Percentiles rank a stretch among this genome's conserved stretches.
phyloP scores from a whole-genome alignment of 257 asterid species.

The Salvia splendens region DNA sequence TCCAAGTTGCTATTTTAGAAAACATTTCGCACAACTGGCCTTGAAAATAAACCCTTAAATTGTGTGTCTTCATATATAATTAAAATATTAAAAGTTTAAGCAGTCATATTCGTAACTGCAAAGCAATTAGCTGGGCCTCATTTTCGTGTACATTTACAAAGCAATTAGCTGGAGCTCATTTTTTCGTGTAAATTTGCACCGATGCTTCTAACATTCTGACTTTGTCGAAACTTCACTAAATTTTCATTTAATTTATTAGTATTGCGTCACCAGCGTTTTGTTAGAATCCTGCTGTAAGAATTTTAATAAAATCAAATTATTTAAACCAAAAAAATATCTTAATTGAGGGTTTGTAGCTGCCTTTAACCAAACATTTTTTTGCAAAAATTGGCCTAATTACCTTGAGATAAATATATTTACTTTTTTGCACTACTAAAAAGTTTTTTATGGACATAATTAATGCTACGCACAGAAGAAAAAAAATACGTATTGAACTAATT shows the following conservation, averaged over 20 bases:
- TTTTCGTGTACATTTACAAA: conserved; percentile 34
- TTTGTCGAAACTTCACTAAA: conserved; percentile 30
- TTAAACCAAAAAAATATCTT: too few relatives aligned
- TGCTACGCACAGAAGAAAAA: not conserved
- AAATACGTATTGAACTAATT: not conserved
- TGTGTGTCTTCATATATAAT: not conserved
- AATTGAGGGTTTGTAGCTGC: too few relatives aligned
- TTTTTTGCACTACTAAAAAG: too few relatives aligned
- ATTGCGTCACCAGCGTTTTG: conserved; percentile 33
- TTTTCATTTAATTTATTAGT: conserved; percentile 12
- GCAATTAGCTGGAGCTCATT: conserved; percentile 28
- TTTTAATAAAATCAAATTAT: too few relatives aligned
- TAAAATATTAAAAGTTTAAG: conserved; percentile 9
- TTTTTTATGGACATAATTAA: not conserved
- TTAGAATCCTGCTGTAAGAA: too few relatives aligned
- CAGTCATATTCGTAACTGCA: conserved; percentile 24
- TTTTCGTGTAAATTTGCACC: conserved; percentile 37
- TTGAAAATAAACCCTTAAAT: conserved; percentile 9
- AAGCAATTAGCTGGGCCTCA: conserved; percentile 34
- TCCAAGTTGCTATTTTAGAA: not conserved
- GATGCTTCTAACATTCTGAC: conserved; percentile 6
- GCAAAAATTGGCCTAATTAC: too few relatives aligned
- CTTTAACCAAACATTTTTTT: too few relatives aligned
- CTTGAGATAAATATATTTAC: too few relatives aligned
- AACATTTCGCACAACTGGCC: conserved; percentile 25